Evolutionary conservation across 345 rosid species (phyloP), one percentile per base, ranked within the genome.

Genomic region (Pseudoturritis turrita): DNA sequence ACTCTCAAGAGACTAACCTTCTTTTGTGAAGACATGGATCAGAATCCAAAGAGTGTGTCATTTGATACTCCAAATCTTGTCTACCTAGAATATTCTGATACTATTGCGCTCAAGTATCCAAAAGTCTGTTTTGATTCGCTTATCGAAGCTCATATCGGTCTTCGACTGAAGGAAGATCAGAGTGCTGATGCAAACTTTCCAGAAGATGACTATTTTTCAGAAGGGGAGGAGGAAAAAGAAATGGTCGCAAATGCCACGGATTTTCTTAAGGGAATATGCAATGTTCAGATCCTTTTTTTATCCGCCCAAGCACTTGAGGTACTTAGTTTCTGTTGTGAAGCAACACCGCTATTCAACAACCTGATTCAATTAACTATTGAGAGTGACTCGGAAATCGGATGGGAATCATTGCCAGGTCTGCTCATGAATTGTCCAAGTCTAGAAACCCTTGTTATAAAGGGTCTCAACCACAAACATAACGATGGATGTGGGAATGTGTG

Each of bases 361-460:
- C 19, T 53, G 8, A 26, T n/a, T 14, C 11, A 53, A 36, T 7
- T 53, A 53, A 53, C 58, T n/a, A 53, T 53, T 11, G 14, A 19
- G 53, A 47, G 26, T 26, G 8, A 53, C 29, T 35, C 21, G 4
- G 6, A 53, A 25, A 5, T 11, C 6, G 36, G 36, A 14, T 53
- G 58, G 58, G 5, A 53, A 7, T 0, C 35, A 52, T 26, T 52
- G 36, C 36, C 57, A 6, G 5, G 6, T 52, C 36, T 52, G 7
- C 36, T 52, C 57, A 26, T 25, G 57, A 52, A 7, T 52, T 26
- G 36, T 52, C 57, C 57, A 52, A 14, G 19, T 25, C 57, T 52
- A 26, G 12, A 52, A 26, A 14, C 57, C 36, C 4, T 88, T 76
- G 78, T 83, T 31, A 31, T 31, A 5, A 31, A 1, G 10, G 36